phyloP scores from a whole-genome alignment of 164 flowering plant species.

The Stephania yunnanensis region DNA sequence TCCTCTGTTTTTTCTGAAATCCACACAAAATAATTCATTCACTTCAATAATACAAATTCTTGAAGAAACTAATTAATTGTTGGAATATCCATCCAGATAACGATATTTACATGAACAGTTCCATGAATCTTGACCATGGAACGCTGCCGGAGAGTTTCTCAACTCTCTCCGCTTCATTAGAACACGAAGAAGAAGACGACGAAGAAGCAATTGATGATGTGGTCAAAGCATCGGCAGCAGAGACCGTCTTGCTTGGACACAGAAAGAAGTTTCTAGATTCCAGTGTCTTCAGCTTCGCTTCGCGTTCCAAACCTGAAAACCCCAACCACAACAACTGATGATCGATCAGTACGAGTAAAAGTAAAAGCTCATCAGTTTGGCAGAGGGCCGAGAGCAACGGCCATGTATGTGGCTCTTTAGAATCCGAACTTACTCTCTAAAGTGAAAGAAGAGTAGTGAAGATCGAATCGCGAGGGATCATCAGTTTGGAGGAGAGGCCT shows the following conservation, averaged over 20 bases:
- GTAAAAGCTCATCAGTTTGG: too few relatives aligned
- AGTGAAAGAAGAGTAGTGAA: slow-evolving; percentile 91
- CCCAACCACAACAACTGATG: not conserved
- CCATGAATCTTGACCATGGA: slow-evolving; percentile 71
- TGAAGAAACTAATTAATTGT: too few relatives aligned
- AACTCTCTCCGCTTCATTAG: slow-evolving; percentile 53
- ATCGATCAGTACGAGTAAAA: too few relatives aligned
- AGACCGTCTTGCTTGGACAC: slow-evolving; percentile 30
- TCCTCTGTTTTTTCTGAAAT: too few relatives aligned
- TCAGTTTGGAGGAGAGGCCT: slow-evolving; percentile 50
- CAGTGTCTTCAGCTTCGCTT: slow-evolving; percentile 56
- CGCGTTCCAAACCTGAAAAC: slow-evolving; percentile 55
- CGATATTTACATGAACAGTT: slow-evolving; percentile 33
- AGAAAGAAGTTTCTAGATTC: slow-evolving; percentile 92
- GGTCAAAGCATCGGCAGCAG: slow-evolving; percentile 9
- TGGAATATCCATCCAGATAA: too few relatives aligned
- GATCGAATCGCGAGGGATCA: slow-evolving; percentile 48
- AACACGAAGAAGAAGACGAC: slow-evolving; percentile 36
- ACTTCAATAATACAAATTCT: too few relatives aligned
- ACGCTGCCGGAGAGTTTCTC: slow-evolving; percentile 18
- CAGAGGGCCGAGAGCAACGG: too few relatives aligned
- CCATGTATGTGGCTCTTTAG: not conserved
- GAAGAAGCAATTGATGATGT: slow-evolving; percentile 22
- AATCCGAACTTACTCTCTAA: slow-evolving; percentile 64
- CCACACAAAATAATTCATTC: too few relatives aligned